Conservation (phyloP, 495 filamentous ascomycete species). For the Podospora pseudocomata region DNA sequence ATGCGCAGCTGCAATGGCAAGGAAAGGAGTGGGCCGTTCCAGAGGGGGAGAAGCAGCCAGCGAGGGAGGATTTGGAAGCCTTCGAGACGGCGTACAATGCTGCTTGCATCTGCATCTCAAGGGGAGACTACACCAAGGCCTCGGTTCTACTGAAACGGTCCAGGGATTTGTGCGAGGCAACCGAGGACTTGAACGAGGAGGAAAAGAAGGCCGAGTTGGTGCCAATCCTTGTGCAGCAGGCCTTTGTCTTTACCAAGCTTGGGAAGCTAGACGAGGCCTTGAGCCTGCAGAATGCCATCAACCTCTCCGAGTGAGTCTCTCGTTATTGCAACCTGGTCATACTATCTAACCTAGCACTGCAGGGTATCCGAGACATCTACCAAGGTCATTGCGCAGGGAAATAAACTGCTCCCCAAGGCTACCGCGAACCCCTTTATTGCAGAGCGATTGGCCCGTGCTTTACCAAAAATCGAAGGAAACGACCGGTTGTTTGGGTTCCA, state of each 20-base stretch:
- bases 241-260: slow-evolving; percentile 70
- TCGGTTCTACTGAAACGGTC: slow-evolving; percentile 79
- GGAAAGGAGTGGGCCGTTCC: slow-evolving; percentile 44
- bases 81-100: slow-evolving; percentile 95
- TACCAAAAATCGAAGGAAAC: slow-evolving; percentile 54
- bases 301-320: slow-evolving; percentile 37
- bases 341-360: slow-evolving; percentile 25
- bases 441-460: slow-evolving; percentile 61
- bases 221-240: slow-evolving; percentile 81
- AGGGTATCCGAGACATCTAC: slow-evolving; percentile 79
- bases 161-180: slow-evolving; percentile 77
- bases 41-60: slow-evolving; percentile 49
- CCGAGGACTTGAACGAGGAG: slow-evolving; percentile 77
- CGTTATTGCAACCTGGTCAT: too few relatives aligned
- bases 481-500: slow-evolving; percentile 80
- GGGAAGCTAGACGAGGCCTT: slow-evolving; percentile 73
- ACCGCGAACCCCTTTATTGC: slow-evolving; percentile 72
- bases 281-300: slow-evolving; percentile 59
- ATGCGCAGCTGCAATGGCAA: slow-evolving; percentile 86
- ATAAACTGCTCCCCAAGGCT: slow-evolving; percentile 59
- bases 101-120: slow-evolving; percentile 79
- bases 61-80: slow-evolving; percentile 74
- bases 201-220: slow-evolving; percentile 80
- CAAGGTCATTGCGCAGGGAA: slow-evolving; percentile 73
- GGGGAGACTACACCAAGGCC: slow-evolving; percentile 69